Evolutionary conservation across 73 alveolate species (phyloP).

Genomic region (Paramecium sexaurelia): DNA sequence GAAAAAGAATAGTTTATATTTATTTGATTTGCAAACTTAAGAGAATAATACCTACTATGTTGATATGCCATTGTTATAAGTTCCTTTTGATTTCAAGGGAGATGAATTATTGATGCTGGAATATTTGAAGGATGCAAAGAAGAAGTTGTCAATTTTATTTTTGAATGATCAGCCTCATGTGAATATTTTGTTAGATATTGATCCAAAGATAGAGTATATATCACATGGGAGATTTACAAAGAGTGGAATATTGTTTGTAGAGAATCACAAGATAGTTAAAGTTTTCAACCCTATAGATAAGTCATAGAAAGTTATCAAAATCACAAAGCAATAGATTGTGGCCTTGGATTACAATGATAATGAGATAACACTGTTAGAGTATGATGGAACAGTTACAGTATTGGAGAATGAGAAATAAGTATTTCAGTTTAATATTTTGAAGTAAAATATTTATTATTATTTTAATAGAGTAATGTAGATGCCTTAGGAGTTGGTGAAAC

Average conservation of each 20-base stretch:
- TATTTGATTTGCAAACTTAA: background rate
- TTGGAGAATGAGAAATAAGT: background rate
- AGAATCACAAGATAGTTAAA: constrained; percentile 1
- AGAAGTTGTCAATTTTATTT: background rate
- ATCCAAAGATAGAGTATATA: background rate
- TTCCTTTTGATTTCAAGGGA: constrained; percentile 61
- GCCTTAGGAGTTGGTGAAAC: background rate
- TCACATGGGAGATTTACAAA: background rate
- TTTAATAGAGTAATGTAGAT: background rate
- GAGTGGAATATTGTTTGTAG: background rate
- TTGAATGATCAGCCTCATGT: background rate
- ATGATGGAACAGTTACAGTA: background rate
- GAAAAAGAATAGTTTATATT: constrained; percentile 55
- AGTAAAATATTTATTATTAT: background rate
- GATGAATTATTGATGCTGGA: constrained; percentile 49
- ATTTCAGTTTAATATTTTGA: background rate
- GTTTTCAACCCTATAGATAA: background rate
- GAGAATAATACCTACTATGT: background rate
- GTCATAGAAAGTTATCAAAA: background rate
- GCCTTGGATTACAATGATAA: background rate
- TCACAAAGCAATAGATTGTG: background rate
- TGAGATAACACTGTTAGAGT: background rate
- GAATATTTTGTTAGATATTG: background rate
- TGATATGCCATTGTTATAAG: constrained; percentile 52
- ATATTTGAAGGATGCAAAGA: constrained; percentile 47